Conservation (phyloP, 306 rosid genomes). For the Mimosa bimucronata region DNA sequence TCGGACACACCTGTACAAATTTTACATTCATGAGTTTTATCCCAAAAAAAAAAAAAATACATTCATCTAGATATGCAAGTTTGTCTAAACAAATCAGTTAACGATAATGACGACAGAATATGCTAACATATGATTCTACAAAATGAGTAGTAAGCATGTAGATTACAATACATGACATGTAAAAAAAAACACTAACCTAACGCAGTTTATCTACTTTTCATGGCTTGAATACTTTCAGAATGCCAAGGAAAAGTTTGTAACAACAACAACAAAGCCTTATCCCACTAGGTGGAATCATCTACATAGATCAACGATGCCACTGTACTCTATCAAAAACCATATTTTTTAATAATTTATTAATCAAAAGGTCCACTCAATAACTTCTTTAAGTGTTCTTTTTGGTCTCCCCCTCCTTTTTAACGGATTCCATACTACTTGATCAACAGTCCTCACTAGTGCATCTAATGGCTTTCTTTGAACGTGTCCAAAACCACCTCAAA, state of each 20-base stretch:
- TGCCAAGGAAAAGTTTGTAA: conserved; percentile 3
- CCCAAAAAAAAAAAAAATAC: conserved; percentile 8
- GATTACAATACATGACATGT: conserved; percentile 11
- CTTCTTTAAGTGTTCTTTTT: too few relatives aligned
- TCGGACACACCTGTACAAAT: conserved; percentile 87
- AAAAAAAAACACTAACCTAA: conserved; percentile 13
- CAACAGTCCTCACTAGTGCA: too few relatives aligned
- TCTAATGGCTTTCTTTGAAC: too few relatives aligned
- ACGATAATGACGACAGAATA: conserved; percentile 13
- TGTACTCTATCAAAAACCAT: too few relatives aligned
- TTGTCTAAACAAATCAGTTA: background rate
- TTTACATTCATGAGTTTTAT: conserved; percentile 37
- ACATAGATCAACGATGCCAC: too few relatives aligned
- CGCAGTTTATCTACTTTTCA: background rate
- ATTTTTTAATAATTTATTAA: too few relatives aligned
- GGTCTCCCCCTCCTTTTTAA: too few relatives aligned
- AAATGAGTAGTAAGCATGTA: conserved; percentile 18
- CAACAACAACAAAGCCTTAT: too few relatives aligned
- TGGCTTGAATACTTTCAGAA: conserved; percentile 14
- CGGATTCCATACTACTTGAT: too few relatives aligned
- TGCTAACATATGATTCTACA: conserved; percentile 5
- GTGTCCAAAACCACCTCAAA: too few relatives aligned
- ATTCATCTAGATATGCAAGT: conserved; percentile 28
- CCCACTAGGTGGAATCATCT: too few relatives aligned
- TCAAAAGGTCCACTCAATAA: too few relatives aligned